Conservation (phyloP, 148 eudicot genomes). For the Camellia lanceoleosa region DNA sequence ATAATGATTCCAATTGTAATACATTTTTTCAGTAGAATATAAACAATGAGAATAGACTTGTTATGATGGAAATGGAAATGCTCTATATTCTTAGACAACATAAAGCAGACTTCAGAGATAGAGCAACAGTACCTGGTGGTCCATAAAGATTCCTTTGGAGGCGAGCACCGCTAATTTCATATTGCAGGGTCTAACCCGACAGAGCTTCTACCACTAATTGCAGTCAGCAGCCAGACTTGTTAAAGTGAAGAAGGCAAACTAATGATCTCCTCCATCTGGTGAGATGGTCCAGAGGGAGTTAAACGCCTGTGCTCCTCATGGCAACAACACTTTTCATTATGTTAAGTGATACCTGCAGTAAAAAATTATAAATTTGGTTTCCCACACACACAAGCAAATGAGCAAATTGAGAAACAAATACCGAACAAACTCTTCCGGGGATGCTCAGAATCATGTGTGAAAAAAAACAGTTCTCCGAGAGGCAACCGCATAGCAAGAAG, state of each 20-base stretch:
- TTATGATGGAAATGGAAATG: too few relatives aligned
- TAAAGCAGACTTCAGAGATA: neutral
- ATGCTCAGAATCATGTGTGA: conserved; percentile 90
- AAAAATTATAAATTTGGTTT: neutral
- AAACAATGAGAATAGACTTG: too few relatives aligned
- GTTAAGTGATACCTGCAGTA: conserved; percentile 79
- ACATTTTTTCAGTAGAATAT: too few relatives aligned
- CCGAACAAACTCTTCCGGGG: conserved; percentile 71
- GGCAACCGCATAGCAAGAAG: conserved; percentile 81
- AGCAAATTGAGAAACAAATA: neutral
- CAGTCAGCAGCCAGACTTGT: conserved; percentile 89
- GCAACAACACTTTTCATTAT: conserved; percentile 91
- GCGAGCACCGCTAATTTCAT: conserved; percentile 92
- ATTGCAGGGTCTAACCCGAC: conserved; percentile 70
- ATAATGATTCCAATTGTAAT: too few relatives aligned
- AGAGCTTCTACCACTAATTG: conserved; percentile 81
- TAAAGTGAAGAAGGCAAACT: conserved; percentile 82
- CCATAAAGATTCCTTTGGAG: conserved; percentile 90
- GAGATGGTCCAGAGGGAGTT: conserved; percentile 87
- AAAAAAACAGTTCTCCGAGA: conserved; percentile 84
- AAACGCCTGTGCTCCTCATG: conserved; percentile 87
- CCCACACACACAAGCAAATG: neutral
- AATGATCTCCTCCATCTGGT: conserved; percentile 69
- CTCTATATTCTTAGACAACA: neutral
- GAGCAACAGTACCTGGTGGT: conserved; percentile 61